These are phyloP conservation scores for Fusarium oligoseptatum DNA, from an alignment of 2,329 filamentous ascomycete genomes.

Conservation along the genomic window DNA sequence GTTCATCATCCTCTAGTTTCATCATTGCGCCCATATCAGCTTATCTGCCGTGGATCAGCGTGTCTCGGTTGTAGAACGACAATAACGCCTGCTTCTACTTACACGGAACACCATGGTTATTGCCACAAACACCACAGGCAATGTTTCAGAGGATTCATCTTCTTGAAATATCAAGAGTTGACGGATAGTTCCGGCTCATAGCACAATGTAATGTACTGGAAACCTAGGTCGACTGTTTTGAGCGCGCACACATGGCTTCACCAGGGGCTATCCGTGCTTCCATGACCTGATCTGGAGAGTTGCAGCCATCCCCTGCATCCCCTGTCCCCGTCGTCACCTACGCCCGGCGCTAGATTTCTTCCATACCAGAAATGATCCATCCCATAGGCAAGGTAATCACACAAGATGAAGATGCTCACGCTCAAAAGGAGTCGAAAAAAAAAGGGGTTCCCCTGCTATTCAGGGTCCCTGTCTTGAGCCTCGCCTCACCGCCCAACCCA, in stretches of 20 bases:
- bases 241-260: constrained; percentile 36
- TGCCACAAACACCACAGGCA: neutral
- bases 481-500: constrained; percentile 39
- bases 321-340: constrained; percentile 28
- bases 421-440: constrained; percentile 23
- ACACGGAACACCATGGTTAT: neutral
- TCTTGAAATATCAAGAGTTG: neutral
- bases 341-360: constrained; percentile 16
- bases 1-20: neutral
- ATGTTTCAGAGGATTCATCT: neutral
- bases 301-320: constrained; percentile 28
- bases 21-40: neutral
- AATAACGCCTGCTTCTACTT: neutral
- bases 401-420: constrained; percentile 39
- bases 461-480: constrained; percentile 20
- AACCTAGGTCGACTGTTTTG: neutral
- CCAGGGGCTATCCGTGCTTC: constrained; percentile 35
- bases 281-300: constrained; percentile 36
- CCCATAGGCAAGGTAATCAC: constrained; percentile 19
- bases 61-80: constrained; percentile 2
- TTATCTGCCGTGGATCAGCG: neutral
- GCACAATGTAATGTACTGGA: neutral
- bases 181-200: neutral
- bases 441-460: constrained; percentile 33
- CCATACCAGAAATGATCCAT: constrained; percentile 24